Percentiles rank a stretch among this genome's conserved stretches.
These are phyloP conservation scores for Colletotrichum australisinense DNA, from an alignment of 2,329 filamentous ascomycete species.

Conservation along the genomic window DNA sequence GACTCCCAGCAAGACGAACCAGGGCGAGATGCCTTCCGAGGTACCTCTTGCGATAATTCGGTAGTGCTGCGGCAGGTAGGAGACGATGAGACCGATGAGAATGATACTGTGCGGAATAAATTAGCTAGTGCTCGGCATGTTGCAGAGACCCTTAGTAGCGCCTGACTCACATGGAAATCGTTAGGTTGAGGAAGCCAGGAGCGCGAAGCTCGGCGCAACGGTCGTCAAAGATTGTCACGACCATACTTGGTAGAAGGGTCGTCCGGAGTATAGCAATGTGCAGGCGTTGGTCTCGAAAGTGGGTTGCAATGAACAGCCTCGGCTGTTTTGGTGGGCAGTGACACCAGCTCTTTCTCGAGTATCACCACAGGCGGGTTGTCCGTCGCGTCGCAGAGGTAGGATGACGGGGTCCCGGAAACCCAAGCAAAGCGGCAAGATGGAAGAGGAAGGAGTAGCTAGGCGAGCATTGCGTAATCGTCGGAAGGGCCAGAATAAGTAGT, in stretches of 20 bases:
- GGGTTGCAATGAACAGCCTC: not conserved
- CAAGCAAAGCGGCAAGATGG: constrained; percentile 14
- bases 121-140: constrained; percentile 35
- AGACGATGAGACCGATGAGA: constrained; percentile 87
- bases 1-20: constrained; percentile 93
- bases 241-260: constrained; percentile 7
- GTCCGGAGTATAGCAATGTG: not conserved
- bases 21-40: constrained; percentile 94
- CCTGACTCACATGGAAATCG: constrained; percentile 63
- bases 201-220: constrained; percentile 64
- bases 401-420: constrained; percentile 13
- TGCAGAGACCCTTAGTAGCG: too few species aligned
- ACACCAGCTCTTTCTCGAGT: not conserved
- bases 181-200: constrained; percentile 65
- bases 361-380: not conserved
- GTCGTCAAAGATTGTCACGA: constrained; percentile 39
- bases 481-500: not conserved
- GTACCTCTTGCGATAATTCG: constrained; percentile 88
- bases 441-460: constrained; percentile 8
- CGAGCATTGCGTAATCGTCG: constrained; percentile 27
- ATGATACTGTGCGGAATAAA: constrained; percentile 66
- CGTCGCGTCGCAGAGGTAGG: constrained; percentile 12
- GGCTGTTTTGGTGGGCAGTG: not conserved
- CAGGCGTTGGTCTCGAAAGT: not conserved
- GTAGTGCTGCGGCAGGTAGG: constrained; percentile 94